Base-by-base conservation (phyloP, 2,329 filamentous ascomycete genomes). In the Raffaelea arxii region DNA sequence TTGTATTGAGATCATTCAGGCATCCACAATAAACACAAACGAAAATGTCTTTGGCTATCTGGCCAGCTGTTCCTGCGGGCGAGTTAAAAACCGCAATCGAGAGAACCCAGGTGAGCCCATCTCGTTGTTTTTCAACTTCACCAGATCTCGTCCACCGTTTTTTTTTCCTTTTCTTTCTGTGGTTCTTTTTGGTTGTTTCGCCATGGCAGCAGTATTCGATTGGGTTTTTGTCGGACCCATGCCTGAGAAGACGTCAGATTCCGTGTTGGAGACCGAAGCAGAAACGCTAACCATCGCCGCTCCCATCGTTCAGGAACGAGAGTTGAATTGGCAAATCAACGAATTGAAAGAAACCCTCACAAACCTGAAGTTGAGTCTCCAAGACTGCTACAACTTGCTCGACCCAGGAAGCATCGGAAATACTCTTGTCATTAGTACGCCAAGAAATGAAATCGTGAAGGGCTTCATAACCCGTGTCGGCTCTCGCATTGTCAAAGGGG, bases 401-500 rank as follows among this genome's bases (percentile, higher is more conserved):
- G 84, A 88, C 7, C 89, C 91, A 2, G 76, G 83, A 52, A 88
- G 94, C 59, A 82, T 84, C 1, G 89, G 89, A 9, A 90, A 83
- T 56, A 98, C 91, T 1, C 78, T 98, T 24, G 90, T 92, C 25
- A 75, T 98, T 54, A 92, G 86, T 51, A 94, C 90, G 14, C 77
- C 84, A 47, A 79, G 90, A 47, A 91, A 87, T 46, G 92, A 98
- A 68, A 80, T 78, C 54, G 81, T 97, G 52, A 98, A 98, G 64
- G 92, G 92, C 18, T 86, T 88, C 56, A 79, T 97, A 50, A 97
- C 91, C 1, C 80, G 92, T 46, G 80, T 94, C 30, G 92, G 92
- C 35, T 87, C 87, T n/a, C 80, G 84, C 44, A 84, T 98, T 53
- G 84, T 94, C 52, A 95, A 94, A 63, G 91, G 89, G 54, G 86